Evolutionary conservation across 768 basidiomycete species (phyloP), one percentile per base, ranked within the genome.

Genomic region (Psilocybe cubensis): DNA sequence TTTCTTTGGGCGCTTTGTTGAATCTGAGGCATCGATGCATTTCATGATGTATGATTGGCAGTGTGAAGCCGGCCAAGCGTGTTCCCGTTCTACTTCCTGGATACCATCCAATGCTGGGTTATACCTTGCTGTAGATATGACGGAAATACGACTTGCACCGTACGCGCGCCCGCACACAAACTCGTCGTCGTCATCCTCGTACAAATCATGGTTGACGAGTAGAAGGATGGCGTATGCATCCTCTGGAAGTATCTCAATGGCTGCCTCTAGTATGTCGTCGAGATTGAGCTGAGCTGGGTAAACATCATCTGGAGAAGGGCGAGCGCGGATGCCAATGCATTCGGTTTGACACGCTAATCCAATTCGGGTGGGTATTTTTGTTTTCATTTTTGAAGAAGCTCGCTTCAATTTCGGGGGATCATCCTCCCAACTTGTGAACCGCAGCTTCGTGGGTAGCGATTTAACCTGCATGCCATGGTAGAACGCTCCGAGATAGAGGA

Each of bases 151-250:
- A 54, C 71, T 72, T 3, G 70, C 75, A 8, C 75, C 75, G 56
- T 76, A 76, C 6, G 75, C 75, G 25, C 75, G 71, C n/a, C 74
- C 75, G 55, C 74, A 74, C 4, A 70, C 69, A 58, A 76, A 76
- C 18, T 65, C 67, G 52, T 76, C 73, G 8, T 76, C 70, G 1
- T 70, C 67, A 50, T 65, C 64, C 50, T 76, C 75, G 42, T 69
- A 74, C 1, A 76, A 63, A 47, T 76, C 75, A 35, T 71, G 72
- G 4, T 71, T 60, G 10, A 76, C 73, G 28, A 76, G 57, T 3
- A 76, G 50, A 10, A 76, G 54, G 10, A 76, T 63, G 7, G 74
- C 71, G 54, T 73, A 74, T 2, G 75, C 73, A 55, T 74, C 70
- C 7, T 68, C 54, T 2, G 75, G 74, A 4, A 76, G 62, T 17